Evolutionary conservation across 2,329 filamentous ascomycete species (phyloP), one percentile per base, ranked within the genome.

Genomic region (Cephalotrichum gorgonifer): DNA sequence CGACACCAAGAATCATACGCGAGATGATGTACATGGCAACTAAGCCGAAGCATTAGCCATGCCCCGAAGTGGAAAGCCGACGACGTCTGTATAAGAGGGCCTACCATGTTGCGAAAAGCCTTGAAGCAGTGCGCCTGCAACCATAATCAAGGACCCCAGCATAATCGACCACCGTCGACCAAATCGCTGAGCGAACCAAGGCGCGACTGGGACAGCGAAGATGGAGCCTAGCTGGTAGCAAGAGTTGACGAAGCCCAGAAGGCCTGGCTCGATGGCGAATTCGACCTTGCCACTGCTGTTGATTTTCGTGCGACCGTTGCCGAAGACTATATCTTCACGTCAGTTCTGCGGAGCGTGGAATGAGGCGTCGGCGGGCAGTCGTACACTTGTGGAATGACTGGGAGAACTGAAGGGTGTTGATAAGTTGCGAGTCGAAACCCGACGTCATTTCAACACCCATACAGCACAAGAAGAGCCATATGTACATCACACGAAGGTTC

Each of bases 1-100:
- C 78, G 47, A 80, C 75, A 41, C 79, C 79, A 27, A 82, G 69
- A 20, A 82, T 65, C 55, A 80, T 71, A 56, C 78, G 76, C 30
- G 78, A 72, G 38, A 78, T 62, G 51, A 81, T 73, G 58, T 80
- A 83, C 76, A 80, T 81, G 53, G 48, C 66, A 17, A 62, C 62
- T 62, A 26, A 8, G 25, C 7, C n/a, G n/a, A 11, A 6, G 22
- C 7, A 11, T 39, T 12, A 39, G n/a, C 35, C 7, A 11, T 22
- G 4, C n/a, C 22, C 9, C 15, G 3, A 6, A 20, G 6, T 8
- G 17, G 4, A 20, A 20, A 11, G 9, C n/a, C 7, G 4, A 31
- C 12, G 8, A 22, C 4, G 35, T 5, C n/a, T 20, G 28, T 6
- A 30, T 30, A 30, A 30, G 43, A 43, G n/a, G n/a, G n/a, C 55